Evolutionary conservation across 345 rosid species (phyloP).

Genomic region (Linum trigynum): DNA sequence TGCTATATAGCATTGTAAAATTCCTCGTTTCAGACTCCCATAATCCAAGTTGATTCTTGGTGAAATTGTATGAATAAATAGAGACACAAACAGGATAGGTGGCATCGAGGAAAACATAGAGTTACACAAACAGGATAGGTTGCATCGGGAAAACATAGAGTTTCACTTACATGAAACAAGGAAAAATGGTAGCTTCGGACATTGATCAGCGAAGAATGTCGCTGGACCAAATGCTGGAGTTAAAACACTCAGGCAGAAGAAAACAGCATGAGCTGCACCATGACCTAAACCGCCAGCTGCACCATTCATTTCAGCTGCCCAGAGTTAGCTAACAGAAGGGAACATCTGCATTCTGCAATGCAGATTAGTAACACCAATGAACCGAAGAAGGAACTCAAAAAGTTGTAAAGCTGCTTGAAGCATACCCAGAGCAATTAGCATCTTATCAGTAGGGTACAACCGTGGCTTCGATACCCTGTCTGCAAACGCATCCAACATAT

Average conservation of each 20-base stretch:
- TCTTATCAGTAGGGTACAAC: conserved; percentile 78
- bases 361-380: not conserved
- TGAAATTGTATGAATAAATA: no score
- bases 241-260: conserved; percentile 87
- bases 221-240: conserved; percentile 98
- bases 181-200: conserved; percentile 78
- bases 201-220: conserved; percentile 61
- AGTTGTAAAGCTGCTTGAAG: conserved; percentile 10
- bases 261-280: conserved; percentile 96
- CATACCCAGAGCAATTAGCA: conserved; percentile 85
- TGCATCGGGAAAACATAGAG: not conserved
- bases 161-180: conserved; percentile 78
- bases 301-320: conserved; percentile 20
- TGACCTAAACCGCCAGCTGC: conserved; percentile 99
- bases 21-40: no score
- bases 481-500: conserved; percentile 83
- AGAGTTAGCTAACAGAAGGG: conserved; percentile 15
- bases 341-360: conserved; percentile 3
- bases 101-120: no score
- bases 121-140: not conserved
- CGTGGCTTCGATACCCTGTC: conserved; percentile 83
- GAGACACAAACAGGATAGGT: no score
- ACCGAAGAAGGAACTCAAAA: not conserved
- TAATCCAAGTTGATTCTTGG: no score
- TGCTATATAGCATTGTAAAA: no score